Evolutionary conservation across 441 rosid species (phyloP), one percentile per base, ranked within the genome.

Genomic region (Capsella rubella): DNA sequence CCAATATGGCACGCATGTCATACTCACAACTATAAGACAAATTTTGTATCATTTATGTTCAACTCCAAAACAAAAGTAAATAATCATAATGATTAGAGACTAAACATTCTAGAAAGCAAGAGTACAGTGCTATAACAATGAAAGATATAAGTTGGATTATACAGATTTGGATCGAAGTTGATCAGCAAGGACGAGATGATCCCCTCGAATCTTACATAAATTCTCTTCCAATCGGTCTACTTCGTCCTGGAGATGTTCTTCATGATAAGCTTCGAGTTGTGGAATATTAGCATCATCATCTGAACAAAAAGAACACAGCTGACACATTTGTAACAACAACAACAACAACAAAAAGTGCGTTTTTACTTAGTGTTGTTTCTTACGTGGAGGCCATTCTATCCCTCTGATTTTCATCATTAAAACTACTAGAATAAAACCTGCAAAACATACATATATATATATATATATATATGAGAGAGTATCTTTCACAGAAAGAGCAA

Each of bases 191-290:
- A 6, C 8, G 35, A 6, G 35, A 32, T 32, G 35, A 6, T 32
- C 35, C 35, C 6, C 8, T 32, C 8, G 35, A 32, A 32, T 15
- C 4, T 13, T 2, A 47, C 52, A 7, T 47, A 47, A 47, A 16
- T 47, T 5, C 4, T 18, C 4, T 47, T 47, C 52, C 27, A 47
- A 16, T 12, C 4, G 3, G 12, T 27, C 14, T 51, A 51, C 3
- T 1, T 51, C 3, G 10, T 55, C 21, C 18, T 14, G 59, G 16
- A 29, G 31, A 5, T 10, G 55, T 51, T 9, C 31, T 25, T 51
- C 55, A 51, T 51, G 31, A 51, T 21, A 5, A 51, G 55, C 31
- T 51, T 51, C 7, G n/a, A 51, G 31, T 51, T 51, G 55, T 10
- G 55, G 25, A 21, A 11, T 6, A 25, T 25, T 4, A 21, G 31